Base-by-base conservation (phyloP, 345 rosid species). In the Eucalyptus tenuipes region DNA sequence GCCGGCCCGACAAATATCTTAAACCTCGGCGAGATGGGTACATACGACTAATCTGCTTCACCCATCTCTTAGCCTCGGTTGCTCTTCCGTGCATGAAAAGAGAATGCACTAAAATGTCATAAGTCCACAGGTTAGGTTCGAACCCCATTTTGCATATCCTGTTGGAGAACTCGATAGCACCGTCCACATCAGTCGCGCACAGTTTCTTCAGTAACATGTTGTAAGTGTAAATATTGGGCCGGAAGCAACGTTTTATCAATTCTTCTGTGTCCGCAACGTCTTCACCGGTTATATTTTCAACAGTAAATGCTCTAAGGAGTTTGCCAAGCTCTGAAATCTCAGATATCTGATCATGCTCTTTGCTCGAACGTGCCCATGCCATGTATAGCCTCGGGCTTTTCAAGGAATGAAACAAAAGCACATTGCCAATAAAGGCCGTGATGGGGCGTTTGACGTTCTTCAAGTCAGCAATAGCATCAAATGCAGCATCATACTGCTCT, bases 391-490 rank as follows among this genome's bases (percentile, higher is more conserved):
- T 90, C 45, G 61, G 90, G 89, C 88, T 90, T 87, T 82, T 93
- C 89, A 92, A 89, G 88, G 97, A 93, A 89, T 95, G 94, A 85
- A 88, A 91, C 90, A 97, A 89, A 88, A 98, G 96, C 17, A 86
- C 91, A 87, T 98, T 98, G 84, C 99, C 99, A 12, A 94, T 92
- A 89, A 93, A 96, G 40, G 99, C 87, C 16, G 99, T 92, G 68
- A 97, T 27, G 8, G 52, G 88, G 2, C 94, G 94, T 90, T 94
- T 92, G 1, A 85, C 89, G 85, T 92, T 95, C 91, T 91, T 94
- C 31, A 95, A 89, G 75, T 95, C 94, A 49, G 91, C 90, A 85
- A 96, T 89, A 86, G 97, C 88, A 86, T 92, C 82, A 88, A 96
- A 88, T 40, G 89, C 98, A 89, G 55, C 86, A 57, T 89, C 96